Evolutionary conservation across 2,329 filamentous ascomycete species (phyloP).

Genomic region (Fusarium sp.): DNA sequence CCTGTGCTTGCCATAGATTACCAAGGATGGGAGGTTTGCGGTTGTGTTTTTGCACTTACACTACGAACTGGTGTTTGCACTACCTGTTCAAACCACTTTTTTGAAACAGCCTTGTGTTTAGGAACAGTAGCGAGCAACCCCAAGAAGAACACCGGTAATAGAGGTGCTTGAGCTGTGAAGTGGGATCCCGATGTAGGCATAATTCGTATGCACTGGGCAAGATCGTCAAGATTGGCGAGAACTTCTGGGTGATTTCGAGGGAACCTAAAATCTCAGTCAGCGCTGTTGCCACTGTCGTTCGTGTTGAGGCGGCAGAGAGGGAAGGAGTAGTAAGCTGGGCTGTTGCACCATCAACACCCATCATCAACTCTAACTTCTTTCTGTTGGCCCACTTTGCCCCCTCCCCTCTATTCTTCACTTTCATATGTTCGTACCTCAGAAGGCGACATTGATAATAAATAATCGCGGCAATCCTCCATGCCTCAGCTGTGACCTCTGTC

Average conservation of each 20-base stretch:
- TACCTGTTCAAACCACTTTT: conserved; percentile 53
- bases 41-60: conserved; percentile 46
- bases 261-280: conserved; percentile 44
- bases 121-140: conserved; percentile 50
- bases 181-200: conserved; percentile 56
- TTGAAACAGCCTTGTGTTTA: conserved; percentile 46
- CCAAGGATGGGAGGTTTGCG: conserved; percentile 14
- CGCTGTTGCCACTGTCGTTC: background rate
- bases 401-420: background rate
- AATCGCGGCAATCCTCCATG: conserved; percentile 55
- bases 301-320: background rate
- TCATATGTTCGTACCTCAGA: conserved; percentile 45
- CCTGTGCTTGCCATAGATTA: conserved; percentile 24
- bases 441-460: conserved; percentile 56
- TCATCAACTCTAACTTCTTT: background rate
- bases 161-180: conserved; percentile 56
- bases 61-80: conserved; percentile 54
- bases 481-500: conserved; percentile 56
- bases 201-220: conserved; percentile 52
- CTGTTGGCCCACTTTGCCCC: background rate
- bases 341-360: background rate
- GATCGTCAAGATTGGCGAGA: conserved; percentile 47
- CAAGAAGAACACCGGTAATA: conserved; percentile 56
- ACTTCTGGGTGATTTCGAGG: conserved; percentile 53
- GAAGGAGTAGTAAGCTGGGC: background rate